Percentiles rank a stretch among this genome's conserved stretches.
Evolutionary conservation across 441 rosid genomes (phyloP).

Genomic region (Brassica balearica): DNA sequence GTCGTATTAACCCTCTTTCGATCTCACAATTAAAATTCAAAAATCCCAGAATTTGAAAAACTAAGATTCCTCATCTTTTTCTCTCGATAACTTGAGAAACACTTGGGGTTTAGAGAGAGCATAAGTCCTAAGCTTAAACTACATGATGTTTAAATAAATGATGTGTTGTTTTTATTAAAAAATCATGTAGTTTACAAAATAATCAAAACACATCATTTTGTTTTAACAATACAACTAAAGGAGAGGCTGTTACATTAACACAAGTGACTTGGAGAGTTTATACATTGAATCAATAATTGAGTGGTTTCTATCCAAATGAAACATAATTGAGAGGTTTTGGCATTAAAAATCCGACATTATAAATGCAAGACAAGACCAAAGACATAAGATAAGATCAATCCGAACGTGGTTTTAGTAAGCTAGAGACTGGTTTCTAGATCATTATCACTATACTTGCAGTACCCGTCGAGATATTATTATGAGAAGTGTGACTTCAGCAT

Average conservation of each 20-base stretch:
- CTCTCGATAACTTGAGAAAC: not conserved
- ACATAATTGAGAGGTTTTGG: no score
- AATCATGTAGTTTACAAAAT: not conserved
- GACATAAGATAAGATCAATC: not conserved
- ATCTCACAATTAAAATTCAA: not conserved
- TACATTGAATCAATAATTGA: no score
- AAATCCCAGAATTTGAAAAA: not conserved
- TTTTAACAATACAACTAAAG: no score
- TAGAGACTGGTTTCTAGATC: no score
- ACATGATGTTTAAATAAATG: not conserved
- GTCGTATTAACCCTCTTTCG: not conserved
- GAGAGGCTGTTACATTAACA: no score
- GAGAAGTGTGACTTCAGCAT: slow-evolving; percentile 1
- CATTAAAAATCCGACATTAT: no score
- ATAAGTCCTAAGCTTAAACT: not conserved
- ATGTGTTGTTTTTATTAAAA: not conserved
- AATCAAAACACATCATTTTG: not conserved
- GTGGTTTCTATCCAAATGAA: no score
- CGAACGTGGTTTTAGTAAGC: no score
- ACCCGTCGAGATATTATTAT: not conserved
- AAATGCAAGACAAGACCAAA: slow-evolving; percentile 16
- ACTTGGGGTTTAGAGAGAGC: not conserved
- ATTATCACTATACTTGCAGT: not conserved
- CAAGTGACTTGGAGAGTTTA: no score
- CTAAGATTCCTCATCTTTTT: not conserved